Evolutionary conservation across 768 basidiomycete species (phyloP), one percentile per base, ranked within the genome.

Genomic region (Pulveroboletus sp.): DNA sequence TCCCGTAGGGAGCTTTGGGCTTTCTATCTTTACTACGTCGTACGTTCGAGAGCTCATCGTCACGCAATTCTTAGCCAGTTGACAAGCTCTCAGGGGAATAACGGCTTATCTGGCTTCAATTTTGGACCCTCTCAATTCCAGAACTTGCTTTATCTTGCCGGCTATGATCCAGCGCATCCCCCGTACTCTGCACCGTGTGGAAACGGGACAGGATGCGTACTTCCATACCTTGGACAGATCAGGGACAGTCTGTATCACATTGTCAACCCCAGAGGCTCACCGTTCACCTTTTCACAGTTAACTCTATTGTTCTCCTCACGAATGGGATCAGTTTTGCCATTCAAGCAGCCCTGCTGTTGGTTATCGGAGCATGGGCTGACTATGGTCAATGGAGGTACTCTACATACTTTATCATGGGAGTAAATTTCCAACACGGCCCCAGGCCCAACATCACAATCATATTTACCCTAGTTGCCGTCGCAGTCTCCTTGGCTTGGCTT

Each of bases 251-350:
- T 46, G 80, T 56, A 37, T 15, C 10, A 31, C n/a, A 41, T 30
- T 15, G 30, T 15, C 12, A n/a, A 21, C 24, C 0, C 33, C 17
- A 17, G 10, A 11, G 15, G 15, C 43, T 33, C 43, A 35, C 1
- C 18, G n/a, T 30, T 50, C 39, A n/a, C 31, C 38, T 9, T 40
- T 17, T 21, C 8, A 15, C 57, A 86, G 84, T 86, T 49, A 89
- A 86, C 58, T 85, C 86, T 3, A 86, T 89, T 53, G 84, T 89
- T 5, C 74, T 89, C 24, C 72, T 88, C 48, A 88, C 86, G 8
- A 89, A 89, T 57, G 87, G 88, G 4, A 81, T 90, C 39, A 84
- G 83, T 52, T 89, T 89, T 59, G 85, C 85, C 0, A 75, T 89
- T 26, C 87, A 90, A 66, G 85, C 86, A 0, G 77, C 75, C 14